Conservation (phyloP, 768 basidiomycete species). For the Suillus subaureus region DNA sequence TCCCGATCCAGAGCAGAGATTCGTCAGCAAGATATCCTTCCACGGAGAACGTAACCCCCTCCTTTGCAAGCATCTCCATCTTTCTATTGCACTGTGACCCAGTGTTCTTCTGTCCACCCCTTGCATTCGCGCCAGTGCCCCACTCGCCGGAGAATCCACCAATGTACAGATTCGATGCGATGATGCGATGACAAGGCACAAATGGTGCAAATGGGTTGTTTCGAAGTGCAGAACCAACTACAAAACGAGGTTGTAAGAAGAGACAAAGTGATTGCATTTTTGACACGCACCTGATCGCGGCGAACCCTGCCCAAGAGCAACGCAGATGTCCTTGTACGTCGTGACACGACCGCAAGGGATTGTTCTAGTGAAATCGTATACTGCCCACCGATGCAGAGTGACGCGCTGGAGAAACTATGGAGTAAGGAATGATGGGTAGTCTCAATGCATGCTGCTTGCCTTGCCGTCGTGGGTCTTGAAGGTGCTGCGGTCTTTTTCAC, state of each 20-base stretch:
- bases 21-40: conserved; percentile 43
- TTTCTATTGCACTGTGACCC: conserved; percentile 49
- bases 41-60: conserved; percentile 53
- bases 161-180: conserved; percentile 59
- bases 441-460: conserved; percentile 17
- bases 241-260: background rate
- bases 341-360: conserved; percentile 56
- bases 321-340: conserved; percentile 58
- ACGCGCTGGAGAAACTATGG: conserved; percentile 44
- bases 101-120: conserved; percentile 21
- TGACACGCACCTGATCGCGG: conserved; percentile 59
- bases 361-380: conserved; percentile 53
- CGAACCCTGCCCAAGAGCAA: conserved; percentile 53
- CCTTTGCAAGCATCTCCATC: conserved; percentile 47
- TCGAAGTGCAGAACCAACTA: conserved; percentile 65
- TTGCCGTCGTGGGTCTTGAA: conserved; percentile 33
- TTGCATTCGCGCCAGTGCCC: conserved; percentile 42
- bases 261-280: background rate
- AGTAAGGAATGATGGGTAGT: background rate
- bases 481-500: conserved; percentile 15
- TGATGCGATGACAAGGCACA: conserved; percentile 72
- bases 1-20: conserved; percentile 18
- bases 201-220: conserved; percentile 68
- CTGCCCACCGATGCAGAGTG: conserved; percentile 58
- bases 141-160: conserved; percentile 70